phyloP scores from a whole-genome alignment of 768 basidiomycete species.

The Lactifluus subvellereus region DNA sequence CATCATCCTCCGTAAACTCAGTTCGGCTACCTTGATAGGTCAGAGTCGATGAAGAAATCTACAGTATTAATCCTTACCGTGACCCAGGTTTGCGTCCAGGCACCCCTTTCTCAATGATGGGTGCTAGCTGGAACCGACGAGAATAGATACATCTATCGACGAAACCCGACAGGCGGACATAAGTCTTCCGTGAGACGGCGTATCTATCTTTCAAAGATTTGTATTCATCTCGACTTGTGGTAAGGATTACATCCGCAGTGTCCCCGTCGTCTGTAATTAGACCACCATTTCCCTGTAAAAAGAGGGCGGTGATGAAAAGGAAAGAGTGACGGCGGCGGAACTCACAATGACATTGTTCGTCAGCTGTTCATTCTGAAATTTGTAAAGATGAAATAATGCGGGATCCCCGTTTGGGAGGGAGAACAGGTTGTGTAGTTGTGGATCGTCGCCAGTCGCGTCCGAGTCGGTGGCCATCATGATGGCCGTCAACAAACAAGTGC shows the following conservation, averaged over 20 bases:
- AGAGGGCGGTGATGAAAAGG: not conserved
- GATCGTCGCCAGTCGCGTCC: too few species aligned
- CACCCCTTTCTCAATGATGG: not conserved
- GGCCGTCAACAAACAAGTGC: too few species aligned
- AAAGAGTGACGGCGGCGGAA: not conserved
- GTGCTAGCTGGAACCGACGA: conserved; percentile 8
- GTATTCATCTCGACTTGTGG: conserved; percentile 2
- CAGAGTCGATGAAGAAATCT: not conserved
- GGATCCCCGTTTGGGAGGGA: conserved; percentile 5
- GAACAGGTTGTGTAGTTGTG: not conserved
- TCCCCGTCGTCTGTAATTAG: conserved; percentile 2
- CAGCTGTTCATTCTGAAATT: conserved; percentile 4
- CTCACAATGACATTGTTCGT: conserved; percentile 22
- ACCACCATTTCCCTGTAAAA: conserved; percentile 18
- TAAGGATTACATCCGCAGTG: conserved; percentile 18
- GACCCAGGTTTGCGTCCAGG: conserved; percentile 1
- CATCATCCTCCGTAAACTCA: conserved; percentile 18
- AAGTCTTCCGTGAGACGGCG: conserved; percentile 13
- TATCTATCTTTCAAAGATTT: conserved; percentile 15
- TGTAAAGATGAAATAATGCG: conserved; percentile 5
- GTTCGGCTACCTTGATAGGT: not conserved
- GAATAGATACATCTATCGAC: conserved; percentile 17
- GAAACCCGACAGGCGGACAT: conserved; percentile 22
- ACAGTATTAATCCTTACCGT: conserved; percentile 5
- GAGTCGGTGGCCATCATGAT: too few species aligned